Evolutionary conservation across 345 rosid species (phyloP).

Genomic region (Populus deltoides): DNA sequence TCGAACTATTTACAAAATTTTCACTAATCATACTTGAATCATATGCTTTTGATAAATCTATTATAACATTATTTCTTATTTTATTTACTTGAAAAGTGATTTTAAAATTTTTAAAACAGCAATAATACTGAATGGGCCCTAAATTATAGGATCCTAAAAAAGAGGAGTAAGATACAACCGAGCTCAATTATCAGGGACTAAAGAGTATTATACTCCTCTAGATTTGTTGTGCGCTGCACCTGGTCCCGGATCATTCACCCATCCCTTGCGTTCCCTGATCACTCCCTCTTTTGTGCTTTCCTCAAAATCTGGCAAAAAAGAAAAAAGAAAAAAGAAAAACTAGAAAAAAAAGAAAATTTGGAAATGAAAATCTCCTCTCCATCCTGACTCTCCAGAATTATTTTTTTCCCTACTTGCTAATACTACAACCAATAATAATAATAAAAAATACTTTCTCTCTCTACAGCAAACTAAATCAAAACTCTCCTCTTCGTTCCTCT

Average conservation of each 20-base stretch:
- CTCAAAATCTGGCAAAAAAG: neutral
- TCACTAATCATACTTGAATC: no score
- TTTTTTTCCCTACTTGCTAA: neutral
- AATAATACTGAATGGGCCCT: neutral
- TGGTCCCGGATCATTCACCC: no score
- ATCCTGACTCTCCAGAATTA: neutral
- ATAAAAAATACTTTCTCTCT: constrained; percentile 10
- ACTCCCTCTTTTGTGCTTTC: neutral
- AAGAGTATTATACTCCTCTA: neutral
- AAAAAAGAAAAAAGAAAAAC: neutral
- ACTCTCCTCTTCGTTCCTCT: constrained; percentile 2
- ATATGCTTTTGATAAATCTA: no score
- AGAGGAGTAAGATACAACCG: neutral
- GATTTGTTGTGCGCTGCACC: no score
- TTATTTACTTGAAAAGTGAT: no score
- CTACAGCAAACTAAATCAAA: constrained; percentile 13
- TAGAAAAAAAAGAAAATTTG: neutral
- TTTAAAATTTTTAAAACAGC: no score
- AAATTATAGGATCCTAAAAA: no score
- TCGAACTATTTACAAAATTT: no score
- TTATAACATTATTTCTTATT: no score
- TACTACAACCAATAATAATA: neutral
- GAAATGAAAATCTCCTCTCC: neutral
- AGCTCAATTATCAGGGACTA: neutral
- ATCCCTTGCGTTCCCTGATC: no score